Percentiles rank a stretch among this genome's conserved stretches.
Conservation (phyloP, 2,329 filamentous ascomycete species). For the Ilyonectria robusta region DNA sequence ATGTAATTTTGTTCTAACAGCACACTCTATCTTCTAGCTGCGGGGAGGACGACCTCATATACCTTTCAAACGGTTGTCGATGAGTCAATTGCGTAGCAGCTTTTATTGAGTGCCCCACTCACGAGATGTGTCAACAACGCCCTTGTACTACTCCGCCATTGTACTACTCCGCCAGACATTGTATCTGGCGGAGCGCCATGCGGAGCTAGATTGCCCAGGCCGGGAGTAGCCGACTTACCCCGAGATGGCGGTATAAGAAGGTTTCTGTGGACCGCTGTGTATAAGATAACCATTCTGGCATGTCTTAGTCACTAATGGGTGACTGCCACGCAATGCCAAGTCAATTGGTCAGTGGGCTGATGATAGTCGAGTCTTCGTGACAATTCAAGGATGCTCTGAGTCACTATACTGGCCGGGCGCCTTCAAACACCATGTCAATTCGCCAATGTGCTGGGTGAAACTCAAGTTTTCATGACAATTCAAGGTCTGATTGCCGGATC, state of each 20-base stretch:
- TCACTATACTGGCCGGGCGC: neutral
- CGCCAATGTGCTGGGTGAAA: neutral
- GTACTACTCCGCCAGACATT: neutral
- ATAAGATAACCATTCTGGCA: too few relatives aligned
- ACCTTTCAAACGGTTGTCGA: neutral
- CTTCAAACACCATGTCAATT: neutral
- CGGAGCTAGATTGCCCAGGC: slow-evolving; percentile 2
- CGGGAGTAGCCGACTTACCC: slow-evolving; percentile 28
- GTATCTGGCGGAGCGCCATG: neutral
- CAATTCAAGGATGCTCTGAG: neutral
- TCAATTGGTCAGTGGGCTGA: too few relatives aligned
- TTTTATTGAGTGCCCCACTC: slow-evolving; percentile 36
- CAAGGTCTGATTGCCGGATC: slow-evolving; percentile 9
- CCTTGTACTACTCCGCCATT: slow-evolving; percentile 35
- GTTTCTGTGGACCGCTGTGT: too few relatives aligned
- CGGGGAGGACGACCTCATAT: neutral
- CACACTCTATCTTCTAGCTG: neutral
- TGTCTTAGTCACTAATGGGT: too few relatives aligned
- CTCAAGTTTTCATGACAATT: slow-evolving; percentile 3
- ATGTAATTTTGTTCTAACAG: neutral
- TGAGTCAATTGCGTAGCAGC: slow-evolving; percentile 37
- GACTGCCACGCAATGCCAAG: too few relatives aligned
- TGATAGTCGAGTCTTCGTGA: neutral
- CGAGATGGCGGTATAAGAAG: slow-evolving; percentile 9
- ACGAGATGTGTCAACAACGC: slow-evolving; percentile 41